Base-by-base conservation (phyloP, 2,329 filamentous ascomycete species). In the Trichoderma pleuroti region DNA sequence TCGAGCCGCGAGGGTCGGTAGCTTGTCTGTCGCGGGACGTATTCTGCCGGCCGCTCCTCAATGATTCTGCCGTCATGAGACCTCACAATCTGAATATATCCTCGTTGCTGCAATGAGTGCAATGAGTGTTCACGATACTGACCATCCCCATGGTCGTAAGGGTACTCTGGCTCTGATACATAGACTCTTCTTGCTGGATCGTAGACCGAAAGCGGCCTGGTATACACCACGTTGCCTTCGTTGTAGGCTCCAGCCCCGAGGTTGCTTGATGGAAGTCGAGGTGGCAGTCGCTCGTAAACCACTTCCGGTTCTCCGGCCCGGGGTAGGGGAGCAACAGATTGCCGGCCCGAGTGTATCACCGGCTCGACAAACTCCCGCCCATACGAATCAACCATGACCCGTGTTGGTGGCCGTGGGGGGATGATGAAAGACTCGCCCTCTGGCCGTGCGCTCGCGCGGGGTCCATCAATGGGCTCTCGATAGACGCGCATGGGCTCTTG, bases 311-410 rank as follows among this genome's bases (percentile, higher is more conserved):
- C 88, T 18, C 83, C 79, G 26, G 78, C 77, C 42, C 78, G 77
- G 30, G 76, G 72, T 18, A 85, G 82, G 52, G 87, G 84, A 5
- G 85, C 86, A 18, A 86, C 83, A 9, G 88, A 89, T 63, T 87
- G 86, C 60, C 86, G 81, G 24, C 84, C 76, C 21, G 84, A 74
- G 28, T 79, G 74, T 61, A 83, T 84, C 11, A 81, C 75, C 30
- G 88, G 87, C 75, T 90, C 88, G 72, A 86, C 79, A 81, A 94
- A 98, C 78, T 93, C 90, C 78, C 93, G 92, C 52, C 94, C 94
- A 80, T 90, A 93, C 72, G 92, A 89, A 80, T 98, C 94, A 68
- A 97, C 85, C 39, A 97, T 86, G 73, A 97, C 91, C 72, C 91
- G 89, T 69, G 90, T 84, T 21, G 87, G 85, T 8, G 87, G 84